A percentile compares a stretch with the other conserved stretches of the same genome.
These are phyloP conservation scores for Epichloe baconii DNA, from an alignment of 2,329 filamentous ascomycete species.

Conservation along the genomic window DNA sequence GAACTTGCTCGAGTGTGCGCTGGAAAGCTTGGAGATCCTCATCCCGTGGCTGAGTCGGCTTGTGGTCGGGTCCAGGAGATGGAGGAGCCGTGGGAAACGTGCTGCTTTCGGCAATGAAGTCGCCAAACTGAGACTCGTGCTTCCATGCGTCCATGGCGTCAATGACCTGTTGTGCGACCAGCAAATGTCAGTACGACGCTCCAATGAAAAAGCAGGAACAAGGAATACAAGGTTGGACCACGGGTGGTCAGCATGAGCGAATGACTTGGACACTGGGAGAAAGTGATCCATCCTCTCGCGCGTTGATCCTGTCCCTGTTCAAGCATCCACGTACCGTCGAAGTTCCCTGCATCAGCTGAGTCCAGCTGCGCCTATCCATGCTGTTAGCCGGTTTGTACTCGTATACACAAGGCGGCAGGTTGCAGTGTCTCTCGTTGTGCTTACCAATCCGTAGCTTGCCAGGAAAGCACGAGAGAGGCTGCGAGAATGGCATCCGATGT, in stretches of 20 bases:
- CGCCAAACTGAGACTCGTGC: conserved; percentile 73
- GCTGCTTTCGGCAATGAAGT: conserved; percentile 70
- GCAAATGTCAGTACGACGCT: conserved; percentile 1
- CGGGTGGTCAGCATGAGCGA: background rate
- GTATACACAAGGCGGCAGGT: background rate
- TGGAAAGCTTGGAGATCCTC: conserved; percentile 60
- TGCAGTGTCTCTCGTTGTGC: conserved; percentile 15
- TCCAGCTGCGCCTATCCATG: conserved; percentile 70
- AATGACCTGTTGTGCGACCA: conserved; percentile 49
- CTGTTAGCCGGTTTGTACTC: conserved; percentile 10
- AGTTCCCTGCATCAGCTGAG: conserved; percentile 80
- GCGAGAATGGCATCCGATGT: conserved; percentile 88
- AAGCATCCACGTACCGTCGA: conserved; percentile 53
- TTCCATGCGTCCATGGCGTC: conserved; percentile 87
- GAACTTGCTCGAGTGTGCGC: conserved; percentile 51
- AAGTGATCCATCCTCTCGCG: too few species aligned
- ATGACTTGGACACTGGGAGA: too few species aligned
- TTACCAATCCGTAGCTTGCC: conserved; percentile 95
- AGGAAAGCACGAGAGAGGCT: conserved; percentile 81
- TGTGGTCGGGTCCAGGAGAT: conserved; percentile 48
- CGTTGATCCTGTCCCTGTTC: background rate
- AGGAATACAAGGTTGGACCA: background rate
- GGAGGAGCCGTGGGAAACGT: conserved; percentile 55
- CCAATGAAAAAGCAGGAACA: background rate
- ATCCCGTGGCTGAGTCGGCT: conserved; percentile 48